A percentile compares a stretch with the other conserved stretches of the same genome.
phyloP scores from a whole-genome alignment of 2,329 filamentous ascomycete genomes.

The Lizonia empirigonia region DNA sequence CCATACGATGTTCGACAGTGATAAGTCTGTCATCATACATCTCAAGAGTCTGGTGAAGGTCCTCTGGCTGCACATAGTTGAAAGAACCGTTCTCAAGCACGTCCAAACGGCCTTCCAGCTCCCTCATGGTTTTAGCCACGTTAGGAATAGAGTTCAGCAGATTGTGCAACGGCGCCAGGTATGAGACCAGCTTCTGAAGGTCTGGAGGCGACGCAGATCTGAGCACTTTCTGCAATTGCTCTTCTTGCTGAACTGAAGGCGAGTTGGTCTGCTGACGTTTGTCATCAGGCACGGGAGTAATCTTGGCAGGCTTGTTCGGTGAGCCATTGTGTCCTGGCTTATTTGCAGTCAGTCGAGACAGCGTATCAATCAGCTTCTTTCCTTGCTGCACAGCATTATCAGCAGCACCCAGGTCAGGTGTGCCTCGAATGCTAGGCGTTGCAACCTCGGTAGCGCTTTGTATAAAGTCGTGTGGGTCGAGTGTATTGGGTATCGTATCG shows the following conservation, averaged over 20 bases:
- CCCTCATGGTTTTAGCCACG: constrained; percentile 57
- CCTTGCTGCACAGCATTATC: constrained; percentile 47
- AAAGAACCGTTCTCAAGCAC: constrained; percentile 73
- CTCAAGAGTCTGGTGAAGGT: constrained; percentile 71
- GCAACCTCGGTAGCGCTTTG: constrained; percentile 56
- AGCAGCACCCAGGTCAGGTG: constrained; percentile 47
- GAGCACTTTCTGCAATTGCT: constrained; percentile 40
- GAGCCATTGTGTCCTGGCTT: constrained; percentile 24
- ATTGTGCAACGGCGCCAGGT: constrained; percentile 45
- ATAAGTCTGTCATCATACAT: constrained; percentile 69
- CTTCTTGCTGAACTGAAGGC: constrained; percentile 31
- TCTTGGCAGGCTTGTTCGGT: constrained; percentile 22
- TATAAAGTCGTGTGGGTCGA: constrained; percentile 48
- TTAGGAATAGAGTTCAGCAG: constrained; percentile 48
- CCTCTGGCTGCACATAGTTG: constrained; percentile 68
- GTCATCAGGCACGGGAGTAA: constrained; percentile 26
- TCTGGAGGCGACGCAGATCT: constrained; percentile 40
- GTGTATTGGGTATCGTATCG: constrained; percentile 46
- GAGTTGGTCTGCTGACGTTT: constrained; percentile 33
- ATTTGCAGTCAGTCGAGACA: constrained; percentile 33
- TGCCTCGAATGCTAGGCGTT: constrained; percentile 53
- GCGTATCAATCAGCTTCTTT: constrained; percentile 40
- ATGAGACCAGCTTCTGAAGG: constrained; percentile 44
- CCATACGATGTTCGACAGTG: constrained; percentile 66
- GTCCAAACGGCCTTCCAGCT: constrained; percentile 69